Conservation (phyloP, 176 grass and related monocot genomes). For the Carex cristatella region DNA sequence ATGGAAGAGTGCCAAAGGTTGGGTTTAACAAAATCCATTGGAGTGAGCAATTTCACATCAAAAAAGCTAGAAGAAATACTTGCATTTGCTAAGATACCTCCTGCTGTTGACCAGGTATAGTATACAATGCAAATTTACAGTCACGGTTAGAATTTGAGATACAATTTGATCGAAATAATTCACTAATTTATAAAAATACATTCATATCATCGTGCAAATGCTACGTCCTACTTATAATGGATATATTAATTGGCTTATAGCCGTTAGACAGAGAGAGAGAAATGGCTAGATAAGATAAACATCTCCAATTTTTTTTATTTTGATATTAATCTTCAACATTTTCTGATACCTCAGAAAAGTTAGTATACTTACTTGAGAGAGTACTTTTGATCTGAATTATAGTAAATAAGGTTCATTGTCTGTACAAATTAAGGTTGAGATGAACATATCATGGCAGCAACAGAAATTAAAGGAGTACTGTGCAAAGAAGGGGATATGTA, state of each 20-base stretch:
- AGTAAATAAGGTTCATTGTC: not conserved
- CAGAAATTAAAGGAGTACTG: slow-evolving; percentile 21
- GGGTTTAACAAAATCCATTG: slow-evolving; percentile 50
- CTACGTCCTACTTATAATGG: too few relatives aligned
- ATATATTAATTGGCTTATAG: too few relatives aligned
- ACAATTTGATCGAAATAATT: too few relatives aligned
- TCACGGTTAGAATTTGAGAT: too few relatives aligned
- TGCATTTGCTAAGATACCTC: slow-evolving; percentile 25
- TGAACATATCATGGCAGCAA: slow-evolving; percentile 35
- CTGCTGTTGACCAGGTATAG: slow-evolving; percentile 57
- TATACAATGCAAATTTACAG: not conserved
- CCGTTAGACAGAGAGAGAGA: too few relatives aligned
- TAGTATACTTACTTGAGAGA: not conserved
- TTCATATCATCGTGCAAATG: too few relatives aligned
- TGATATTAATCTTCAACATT: too few relatives aligned
- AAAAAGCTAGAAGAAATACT: slow-evolving; percentile 34
- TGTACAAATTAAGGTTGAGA: slow-evolving; percentile 19
- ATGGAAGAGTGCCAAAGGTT: slow-evolving; percentile 66
- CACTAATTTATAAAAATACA: too few relatives aligned
- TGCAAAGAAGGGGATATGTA: slow-evolving; percentile 16
- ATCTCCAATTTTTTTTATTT: too few relatives aligned
- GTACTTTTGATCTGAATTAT: not conserved
- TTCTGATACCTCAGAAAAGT: not conserved
- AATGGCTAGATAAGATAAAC: too few relatives aligned
- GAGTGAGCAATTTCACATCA: slow-evolving; percentile 73